Evolutionary conservation across 495 filamentous ascomycete genomes (phyloP), one percentile per base, ranked within the genome.

Genomic region (Penicillium crystallinum): DNA sequence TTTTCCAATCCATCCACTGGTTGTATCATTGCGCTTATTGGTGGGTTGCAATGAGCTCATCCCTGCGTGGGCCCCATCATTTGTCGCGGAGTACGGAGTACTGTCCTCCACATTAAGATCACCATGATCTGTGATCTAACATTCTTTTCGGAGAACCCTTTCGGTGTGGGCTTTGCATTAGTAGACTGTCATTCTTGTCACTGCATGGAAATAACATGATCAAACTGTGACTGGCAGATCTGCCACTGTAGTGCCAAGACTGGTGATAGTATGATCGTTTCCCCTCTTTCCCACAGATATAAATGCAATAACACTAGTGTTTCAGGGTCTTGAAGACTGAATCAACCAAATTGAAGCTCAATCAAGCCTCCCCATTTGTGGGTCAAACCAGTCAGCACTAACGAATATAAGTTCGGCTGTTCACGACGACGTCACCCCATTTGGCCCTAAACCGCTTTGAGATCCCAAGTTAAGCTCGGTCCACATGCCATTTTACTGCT

Each of bases 361-460:
- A 12, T 12, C 9, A 3, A 34, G 31, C 2, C 30, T 11, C 10
- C 11, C 31, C 1, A 11, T 12, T 12, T 25, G 15, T 27, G 27
- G 17, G 18, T 19, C 19, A 45, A 31, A 8, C 30, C 30, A 11
- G 31, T 34, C 8, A 34, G 38, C 38, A 41, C 21, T 7, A 41
- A n/a, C n/a, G 39, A 41, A 22, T 9, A 23, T 5, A n/a, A n/a
- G 11, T 1, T 34, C 1, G 17, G 44, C 22, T 43, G 45, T 54
- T 52, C 52, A 55, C 46, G 18, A 56, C 51, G 57, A 64, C 58
- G 61, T 65, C 62, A 65, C 62, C 57, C 33, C 39, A 30, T 55
- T 45, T 52, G 44, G 53, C 56, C 54, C 62, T 65, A 65, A 63
- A 57, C 62, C 59, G 36, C 25, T 49, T 65, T 44, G 56, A 56